A percentile compares a stretch with the other conserved stretches of the same genome.
Evolutionary conservation across 306 rosid genomes (phyloP).

Genomic region (Ceratonia siliqua): DNA sequence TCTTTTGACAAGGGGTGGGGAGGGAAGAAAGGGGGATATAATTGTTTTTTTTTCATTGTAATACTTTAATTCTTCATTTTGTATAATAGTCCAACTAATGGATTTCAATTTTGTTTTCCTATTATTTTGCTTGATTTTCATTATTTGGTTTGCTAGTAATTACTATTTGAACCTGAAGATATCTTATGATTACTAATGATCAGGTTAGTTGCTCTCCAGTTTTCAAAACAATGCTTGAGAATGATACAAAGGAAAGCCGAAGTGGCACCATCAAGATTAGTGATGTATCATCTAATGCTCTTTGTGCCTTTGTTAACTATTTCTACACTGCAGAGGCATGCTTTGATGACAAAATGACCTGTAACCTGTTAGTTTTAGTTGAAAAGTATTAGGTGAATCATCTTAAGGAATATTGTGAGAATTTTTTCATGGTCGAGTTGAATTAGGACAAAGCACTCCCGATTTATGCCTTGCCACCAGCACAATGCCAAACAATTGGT

Average conservation of each 20-base stretch:
- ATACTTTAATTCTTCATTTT: not conserved
- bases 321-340: conserved; percentile 53
- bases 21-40: not conserved
- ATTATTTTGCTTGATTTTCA: no score
- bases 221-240: conserved; percentile 64
- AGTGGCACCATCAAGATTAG: conserved; percentile 58
- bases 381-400: conserved; percentile 63
- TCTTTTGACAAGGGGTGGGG: not conserved
- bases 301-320: conserved; percentile 54
- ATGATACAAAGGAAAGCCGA: conserved; percentile 64
- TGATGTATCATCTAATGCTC: conserved; percentile 55
- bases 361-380: conserved; percentile 48
- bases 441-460: conserved; percentile 54
- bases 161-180: not conserved
- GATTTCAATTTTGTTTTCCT: no score
- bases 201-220: conserved; percentile 68
- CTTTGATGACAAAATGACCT: conserved; percentile 61
- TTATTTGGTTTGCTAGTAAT: no score
- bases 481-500: conserved; percentile 52
- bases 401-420: conserved; percentile 55
- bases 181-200: not conserved
- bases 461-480: conserved; percentile 53
- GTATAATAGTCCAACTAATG: no score
- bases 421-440: conserved; percentile 46
- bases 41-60: not conserved